phyloP scores from a whole-genome alignment of 108 stramenopile genomes.

The Cyclotella cryptica region DNA sequence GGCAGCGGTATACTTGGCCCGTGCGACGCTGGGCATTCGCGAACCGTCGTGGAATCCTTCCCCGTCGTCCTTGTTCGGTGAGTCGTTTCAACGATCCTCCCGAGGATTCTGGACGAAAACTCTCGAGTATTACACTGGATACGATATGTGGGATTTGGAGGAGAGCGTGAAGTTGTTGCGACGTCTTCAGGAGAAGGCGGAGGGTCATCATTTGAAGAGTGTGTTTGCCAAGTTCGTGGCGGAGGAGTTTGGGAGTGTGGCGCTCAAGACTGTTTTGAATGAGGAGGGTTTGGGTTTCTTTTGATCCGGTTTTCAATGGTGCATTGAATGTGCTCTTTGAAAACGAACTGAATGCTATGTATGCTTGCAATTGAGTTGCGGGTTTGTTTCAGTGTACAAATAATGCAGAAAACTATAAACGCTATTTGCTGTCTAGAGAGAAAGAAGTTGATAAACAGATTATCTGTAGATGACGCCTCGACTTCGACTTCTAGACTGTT shows the following conservation, averaged over 20 bases:
- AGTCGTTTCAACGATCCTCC: slow-evolving; percentile 1
- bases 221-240: slow-evolving; percentile 61
- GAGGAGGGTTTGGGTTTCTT: slow-evolving; percentile 42
- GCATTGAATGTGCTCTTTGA: background rate
- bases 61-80: background rate
- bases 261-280: slow-evolving; percentile 53
- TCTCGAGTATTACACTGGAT: slow-evolving; percentile 73
- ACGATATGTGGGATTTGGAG: slow-evolving; percentile 57
- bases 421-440: background rate
- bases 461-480: no score
- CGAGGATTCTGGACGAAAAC: slow-evolving; percentile 64
- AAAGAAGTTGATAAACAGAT: no score
- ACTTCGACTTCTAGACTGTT: no score
- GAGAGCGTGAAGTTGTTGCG: slow-evolving; percentile 61
- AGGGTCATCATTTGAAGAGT: slow-evolving; percentile 49
- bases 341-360: background rate
- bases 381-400: background rate
- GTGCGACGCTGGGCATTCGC: slow-evolving; percentile 70
- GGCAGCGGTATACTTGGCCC: slow-evolving; percentile 82
- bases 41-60: background rate
- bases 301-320: background rate
- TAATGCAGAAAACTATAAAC: background rate
- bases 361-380: background rate
- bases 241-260: slow-evolving; percentile 50
- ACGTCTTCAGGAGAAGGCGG: slow-evolving; percentile 57